These are phyloP conservation scores for Cyberlindnera veronae DNA, from an alignment of 805 yeast species.

Conservation along the genomic window DNA sequence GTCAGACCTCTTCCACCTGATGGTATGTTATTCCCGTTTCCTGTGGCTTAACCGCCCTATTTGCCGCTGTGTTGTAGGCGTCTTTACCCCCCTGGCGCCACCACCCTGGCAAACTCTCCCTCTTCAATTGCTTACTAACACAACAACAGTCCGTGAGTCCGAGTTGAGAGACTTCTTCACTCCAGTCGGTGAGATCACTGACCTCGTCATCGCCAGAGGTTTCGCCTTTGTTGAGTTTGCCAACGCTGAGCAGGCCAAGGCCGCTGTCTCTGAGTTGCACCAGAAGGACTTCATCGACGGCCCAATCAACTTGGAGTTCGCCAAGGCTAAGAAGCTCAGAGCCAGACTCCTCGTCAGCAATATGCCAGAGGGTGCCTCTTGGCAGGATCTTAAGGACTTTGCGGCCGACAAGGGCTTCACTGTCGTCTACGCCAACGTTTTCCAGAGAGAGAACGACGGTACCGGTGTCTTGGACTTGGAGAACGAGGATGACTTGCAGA, in stretches of 20 bases:
- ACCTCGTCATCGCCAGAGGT: constrained; percentile 72
- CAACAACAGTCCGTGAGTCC: constrained; percentile 38
- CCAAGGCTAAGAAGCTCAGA: constrained; percentile 54
- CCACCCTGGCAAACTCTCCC: neutral
- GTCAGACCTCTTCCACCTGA: constrained; percentile 64
- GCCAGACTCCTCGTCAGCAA: constrained; percentile 66
- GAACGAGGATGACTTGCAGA: constrained; percentile 69
- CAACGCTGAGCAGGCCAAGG: constrained; percentile 62
- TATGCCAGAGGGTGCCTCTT: constrained; percentile 72
- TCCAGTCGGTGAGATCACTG: constrained; percentile 62
- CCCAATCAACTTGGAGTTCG: constrained; percentile 40
- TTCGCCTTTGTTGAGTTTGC: constrained; percentile 88
- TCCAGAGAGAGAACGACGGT: constrained; percentile 43
- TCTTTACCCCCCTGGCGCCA: neutral
- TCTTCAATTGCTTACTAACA: constrained; percentile 9
- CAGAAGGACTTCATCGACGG: constrained; percentile 64
- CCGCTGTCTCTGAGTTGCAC: constrained; percentile 73
- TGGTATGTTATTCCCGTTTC: constrained; percentile 29
- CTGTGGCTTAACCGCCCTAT: too few relatives aligned
- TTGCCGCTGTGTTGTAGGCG: neutral
- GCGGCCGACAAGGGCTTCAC: constrained; percentile 71
- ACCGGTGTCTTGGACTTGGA: constrained; percentile 46
- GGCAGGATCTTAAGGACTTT: constrained; percentile 90
- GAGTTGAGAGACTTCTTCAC: constrained; percentile 68
- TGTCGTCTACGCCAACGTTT: constrained; percentile 55